phyloP scores from a whole-genome alignment of 1,284 basidiomycete species.

The Trichosporon asahii region DNA sequence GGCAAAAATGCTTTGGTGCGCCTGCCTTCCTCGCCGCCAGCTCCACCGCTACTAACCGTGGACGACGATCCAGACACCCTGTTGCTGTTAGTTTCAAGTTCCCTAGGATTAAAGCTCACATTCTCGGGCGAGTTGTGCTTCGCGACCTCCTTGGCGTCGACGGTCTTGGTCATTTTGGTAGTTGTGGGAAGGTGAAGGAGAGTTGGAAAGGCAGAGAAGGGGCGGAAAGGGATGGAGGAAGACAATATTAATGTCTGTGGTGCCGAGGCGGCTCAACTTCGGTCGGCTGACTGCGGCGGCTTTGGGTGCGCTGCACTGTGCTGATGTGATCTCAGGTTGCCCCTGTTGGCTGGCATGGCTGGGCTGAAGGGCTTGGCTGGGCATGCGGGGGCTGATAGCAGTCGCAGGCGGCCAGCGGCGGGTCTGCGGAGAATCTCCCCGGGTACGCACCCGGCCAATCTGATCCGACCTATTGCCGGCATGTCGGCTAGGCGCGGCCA shows the following conservation, averaged over 20 bases:
- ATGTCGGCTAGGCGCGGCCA: background rate
- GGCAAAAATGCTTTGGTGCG: too few species aligned
- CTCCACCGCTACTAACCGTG: slow-evolving; percentile 59
- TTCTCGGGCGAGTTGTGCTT: slow-evolving; percentile 49
- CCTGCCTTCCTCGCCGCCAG: background rate
- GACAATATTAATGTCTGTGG: slow-evolving; percentile 3
- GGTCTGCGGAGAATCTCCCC: background rate
- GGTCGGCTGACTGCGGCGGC: background rate
- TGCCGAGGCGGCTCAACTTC: slow-evolving; percentile 1
- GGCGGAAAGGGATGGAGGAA: background rate
- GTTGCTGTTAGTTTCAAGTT: slow-evolving; percentile 13
- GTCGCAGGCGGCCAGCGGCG: too few species aligned
- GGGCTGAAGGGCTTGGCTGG: too few species aligned
- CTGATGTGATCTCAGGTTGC: background rate
- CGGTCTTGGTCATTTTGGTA: slow-evolving; percentile 36
- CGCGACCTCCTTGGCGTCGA: slow-evolving; percentile 48
- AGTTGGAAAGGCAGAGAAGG: background rate
- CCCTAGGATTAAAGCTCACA: slow-evolving; percentile 29
- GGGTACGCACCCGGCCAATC: slow-evolving; percentile 1
- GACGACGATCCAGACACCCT: slow-evolving; percentile 85
- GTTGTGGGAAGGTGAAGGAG: background rate
- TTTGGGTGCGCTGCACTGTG: too few species aligned
- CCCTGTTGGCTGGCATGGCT: background rate
- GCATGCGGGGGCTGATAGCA: background rate
- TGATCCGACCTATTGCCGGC: slow-evolving; percentile 6